Conservation (phyloP, 148 eudicot genomes). For the Pharnaceum exiguum region DNA sequence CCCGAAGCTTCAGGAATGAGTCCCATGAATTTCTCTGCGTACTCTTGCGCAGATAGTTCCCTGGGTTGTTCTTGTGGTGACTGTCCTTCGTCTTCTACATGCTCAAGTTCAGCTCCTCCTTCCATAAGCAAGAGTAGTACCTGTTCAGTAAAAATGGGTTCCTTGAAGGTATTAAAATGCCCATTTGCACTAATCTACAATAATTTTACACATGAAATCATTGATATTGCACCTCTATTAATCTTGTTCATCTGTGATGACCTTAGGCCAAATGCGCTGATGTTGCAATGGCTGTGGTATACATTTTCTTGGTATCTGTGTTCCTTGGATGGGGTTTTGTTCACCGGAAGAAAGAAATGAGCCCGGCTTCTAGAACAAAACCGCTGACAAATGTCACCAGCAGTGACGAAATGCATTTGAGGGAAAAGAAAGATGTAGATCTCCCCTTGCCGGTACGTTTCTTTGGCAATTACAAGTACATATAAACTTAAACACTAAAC, state of each 20-base stretch:
- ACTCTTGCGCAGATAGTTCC: slow-evolving; percentile 87
- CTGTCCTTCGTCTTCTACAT: slow-evolving; percentile 72
- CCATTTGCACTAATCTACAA: neutral
- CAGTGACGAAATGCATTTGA: slow-evolving; percentile 36
- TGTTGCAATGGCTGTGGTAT: slow-evolving; percentile 59
- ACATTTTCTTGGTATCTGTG: slow-evolving; percentile 55
- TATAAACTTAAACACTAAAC: no score
- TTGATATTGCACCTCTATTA: slow-evolving; percentile 4
- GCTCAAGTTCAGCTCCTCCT: slow-evolving; percentile 72
- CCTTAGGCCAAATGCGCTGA: slow-evolving; percentile 93
- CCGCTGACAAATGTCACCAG: slow-evolving; percentile 50
- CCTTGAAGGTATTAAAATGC: slow-evolving; percentile 48
- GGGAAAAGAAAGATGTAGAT: slow-evolving; percentile 56
- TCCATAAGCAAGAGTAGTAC: slow-evolving; percentile 42
- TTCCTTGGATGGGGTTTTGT: slow-evolving; percentile 91
- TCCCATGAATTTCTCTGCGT: slow-evolving; percentile 91
- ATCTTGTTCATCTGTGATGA: slow-evolving; percentile 16
- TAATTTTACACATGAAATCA: no score
- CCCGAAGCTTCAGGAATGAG: slow-evolving; percentile 73
- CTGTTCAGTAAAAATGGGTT: slow-evolving; percentile 81
- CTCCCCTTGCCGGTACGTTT: slow-evolving; percentile 73
- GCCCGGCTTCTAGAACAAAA: slow-evolving; percentile 52
- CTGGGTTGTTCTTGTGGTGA: slow-evolving; percentile 99
- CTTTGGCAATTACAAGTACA: no score
- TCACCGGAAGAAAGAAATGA: slow-evolving; percentile 51